phyloP scores from a whole-genome alignment of 352 stramenopile genomes.

The Phytophthora tentaculata region DNA sequence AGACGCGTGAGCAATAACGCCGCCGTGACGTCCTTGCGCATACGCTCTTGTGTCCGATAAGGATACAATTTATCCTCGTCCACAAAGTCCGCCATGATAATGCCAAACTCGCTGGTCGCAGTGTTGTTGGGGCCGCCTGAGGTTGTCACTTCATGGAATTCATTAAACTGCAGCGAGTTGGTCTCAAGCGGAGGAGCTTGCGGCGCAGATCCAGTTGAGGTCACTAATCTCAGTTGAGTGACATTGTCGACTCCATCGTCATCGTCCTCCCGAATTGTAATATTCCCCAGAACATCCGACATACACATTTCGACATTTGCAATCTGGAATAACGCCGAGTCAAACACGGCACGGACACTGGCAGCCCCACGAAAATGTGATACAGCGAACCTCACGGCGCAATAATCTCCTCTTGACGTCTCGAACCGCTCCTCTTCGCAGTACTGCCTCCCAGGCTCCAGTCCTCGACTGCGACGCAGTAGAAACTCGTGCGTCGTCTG shows the following conservation, averaged over 20 bases:
- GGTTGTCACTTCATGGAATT: conserved; percentile 31
- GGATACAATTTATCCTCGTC: conserved; percentile 49
- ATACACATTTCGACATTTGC: conserved; percentile 58
- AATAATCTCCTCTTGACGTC: conserved; percentile 41
- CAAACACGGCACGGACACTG: conserved; percentile 45
- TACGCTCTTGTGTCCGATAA: conserved; percentile 27
- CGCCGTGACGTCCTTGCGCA: conserved; percentile 41
- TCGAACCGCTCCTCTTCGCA: conserved; percentile 47
- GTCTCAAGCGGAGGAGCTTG: conserved; percentile 34
- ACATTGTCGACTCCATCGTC: conserved; percentile 38
- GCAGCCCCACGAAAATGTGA: conserved; percentile 34
- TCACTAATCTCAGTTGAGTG: conserved; percentile 42
- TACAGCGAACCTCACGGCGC: conserved; percentile 41
- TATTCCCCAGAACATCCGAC: conserved; percentile 49
- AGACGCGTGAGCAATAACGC: conserved; percentile 36
- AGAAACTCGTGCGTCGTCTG: conserved; percentile 35
- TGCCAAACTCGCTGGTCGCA: conserved; percentile 24
- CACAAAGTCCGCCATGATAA: conserved; percentile 44
- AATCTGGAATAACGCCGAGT: conserved; percentile 42
- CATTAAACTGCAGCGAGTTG: conserved; percentile 48
- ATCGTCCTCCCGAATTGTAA: conserved; percentile 56
- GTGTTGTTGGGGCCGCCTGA: conserved; percentile 11
- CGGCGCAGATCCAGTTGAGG: conserved; percentile 21
- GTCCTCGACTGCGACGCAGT: conserved; percentile 29
- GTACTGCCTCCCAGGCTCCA: conserved; percentile 40